A percentile compares a stretch with the other conserved stretches of the same genome.
Evolutionary conservation across 768 basidiomycete species (phyloP).

Genomic region (Lactarius tabidus): DNA sequence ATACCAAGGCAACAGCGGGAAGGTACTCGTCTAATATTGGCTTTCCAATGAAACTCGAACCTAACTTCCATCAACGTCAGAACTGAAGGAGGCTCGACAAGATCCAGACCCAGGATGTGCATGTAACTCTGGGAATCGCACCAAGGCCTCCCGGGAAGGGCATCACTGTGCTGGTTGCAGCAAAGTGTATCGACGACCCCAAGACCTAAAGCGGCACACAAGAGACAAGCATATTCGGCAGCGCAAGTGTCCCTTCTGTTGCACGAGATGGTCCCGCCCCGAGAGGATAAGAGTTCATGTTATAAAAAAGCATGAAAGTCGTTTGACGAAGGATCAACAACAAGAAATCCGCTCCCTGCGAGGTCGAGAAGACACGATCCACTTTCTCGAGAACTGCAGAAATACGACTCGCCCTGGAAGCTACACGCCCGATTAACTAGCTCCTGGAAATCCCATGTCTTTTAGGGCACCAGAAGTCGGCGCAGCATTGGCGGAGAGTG

Average conservation of each 20-base stretch:
- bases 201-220: neutral
- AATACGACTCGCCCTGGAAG: too few species aligned
- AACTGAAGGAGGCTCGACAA: neutral
- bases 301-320: neutral
- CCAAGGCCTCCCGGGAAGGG: neutral
- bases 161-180: neutral
- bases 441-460: neutral
- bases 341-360: neutral
- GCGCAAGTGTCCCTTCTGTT: constrained; percentile 5
- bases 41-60: neutral
- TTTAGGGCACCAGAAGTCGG: neutral
- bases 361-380: neutral
- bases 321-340: neutral
- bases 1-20: neutral
- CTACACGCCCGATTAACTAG: neutral
- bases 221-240: neutral
- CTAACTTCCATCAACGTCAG: neutral
- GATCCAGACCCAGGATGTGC: neutral
- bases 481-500: neutral
- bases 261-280: neutral
- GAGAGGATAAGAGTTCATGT: constrained; percentile 5
- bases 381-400: neutral
- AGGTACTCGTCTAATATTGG: neutral
- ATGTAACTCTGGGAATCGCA: neutral
- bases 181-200: neutral